Percentiles rank a stretch among this genome's conserved stretches.
Evolutionary conservation across 2,329 filamentous ascomycete species (phyloP).

Genomic region (Aspergillus arachidicola): DNA sequence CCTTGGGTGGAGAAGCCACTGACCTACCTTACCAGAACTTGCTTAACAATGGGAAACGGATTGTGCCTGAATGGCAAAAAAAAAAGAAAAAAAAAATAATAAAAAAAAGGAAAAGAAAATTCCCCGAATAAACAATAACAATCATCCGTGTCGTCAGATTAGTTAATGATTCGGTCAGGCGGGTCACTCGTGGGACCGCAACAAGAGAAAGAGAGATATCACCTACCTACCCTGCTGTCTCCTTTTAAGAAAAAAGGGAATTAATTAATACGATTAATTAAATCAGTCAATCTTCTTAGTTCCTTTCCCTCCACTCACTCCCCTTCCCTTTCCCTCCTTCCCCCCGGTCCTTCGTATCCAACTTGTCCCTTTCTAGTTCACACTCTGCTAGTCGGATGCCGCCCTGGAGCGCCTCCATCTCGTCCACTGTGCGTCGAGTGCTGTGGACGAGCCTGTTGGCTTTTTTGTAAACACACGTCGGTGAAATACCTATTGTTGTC

Average conservation of each 20-base stretch:
- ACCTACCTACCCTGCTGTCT: conserved; percentile 6
- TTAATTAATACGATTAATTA: conserved; percentile 2
- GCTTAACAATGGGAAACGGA: neutral
- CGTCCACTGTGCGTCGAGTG: conserved; percentile 34
- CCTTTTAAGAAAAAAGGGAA: neutral
- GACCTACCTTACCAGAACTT: neutral
- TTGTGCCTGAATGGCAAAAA: neutral
- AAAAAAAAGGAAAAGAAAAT: neutral
- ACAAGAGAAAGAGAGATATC: conserved; percentile 9
- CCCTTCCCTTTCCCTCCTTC: conserved; percentile 13
- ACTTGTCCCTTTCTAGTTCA: conserved; percentile 1
- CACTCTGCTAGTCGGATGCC: conserved; percentile 32
- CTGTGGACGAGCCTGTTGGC: conserved; percentile 35
- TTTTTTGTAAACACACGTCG: conserved; percentile 14
- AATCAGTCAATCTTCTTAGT: conserved; percentile 4
- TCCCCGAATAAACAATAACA: neutral
- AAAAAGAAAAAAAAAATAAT: neutral
- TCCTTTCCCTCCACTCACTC: neutral
- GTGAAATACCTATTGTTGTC: conserved; percentile 6
- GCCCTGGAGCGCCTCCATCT: conserved; percentile 29
- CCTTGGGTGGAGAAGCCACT: neutral
- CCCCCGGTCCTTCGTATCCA: conserved; percentile 13
- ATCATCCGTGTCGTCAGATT: neutral
- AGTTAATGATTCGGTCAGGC: conserved; percentile 23
- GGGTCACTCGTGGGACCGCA: conserved; percentile 19